Evolutionary conservation across 805 yeast genomes (phyloP).

Genomic region (Kuraishia cidri): DNA sequence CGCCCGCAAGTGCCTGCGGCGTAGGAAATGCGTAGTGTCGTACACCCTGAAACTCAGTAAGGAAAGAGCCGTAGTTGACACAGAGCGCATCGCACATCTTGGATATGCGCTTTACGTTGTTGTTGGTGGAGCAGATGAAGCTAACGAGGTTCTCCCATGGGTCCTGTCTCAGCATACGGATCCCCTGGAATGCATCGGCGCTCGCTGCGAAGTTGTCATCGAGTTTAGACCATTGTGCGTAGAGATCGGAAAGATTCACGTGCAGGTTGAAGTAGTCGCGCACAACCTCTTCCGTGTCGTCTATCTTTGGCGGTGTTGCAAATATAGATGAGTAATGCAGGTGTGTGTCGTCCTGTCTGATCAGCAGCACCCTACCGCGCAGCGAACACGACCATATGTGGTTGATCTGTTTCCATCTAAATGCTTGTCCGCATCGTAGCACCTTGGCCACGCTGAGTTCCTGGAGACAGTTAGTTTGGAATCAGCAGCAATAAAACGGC

Average conservation of each 20-base stretch:
- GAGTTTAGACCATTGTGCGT: conserved; percentile 48
- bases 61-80: conserved; percentile 52
- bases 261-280: conserved; percentile 64
- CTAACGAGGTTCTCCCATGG: conserved; percentile 95
- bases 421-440: conserved; percentile 79
- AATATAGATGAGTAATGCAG: conserved; percentile 38
- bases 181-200: conserved; percentile 44
- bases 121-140: conserved; percentile 93
- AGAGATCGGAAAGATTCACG: conserved; percentile 43
- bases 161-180: conserved; percentile 82
- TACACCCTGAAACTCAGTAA: conserved; percentile 44
- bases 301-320: conserved; percentile 6
- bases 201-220: conserved; percentile 40
- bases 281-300: conserved; percentile 33
- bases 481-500: no score
- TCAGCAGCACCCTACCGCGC: conserved; percentile 48
- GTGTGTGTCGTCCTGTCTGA: conserved; percentile 45
- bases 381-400: conserved; percentile 59
- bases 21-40: conserved; percentile 68
- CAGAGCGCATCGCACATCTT: conserved; percentile 85
- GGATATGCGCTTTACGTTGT: conserved; percentile 87
- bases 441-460: conserved; percentile 61
- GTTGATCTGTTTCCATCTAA: conserved; percentile 58
- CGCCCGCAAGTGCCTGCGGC: conserved; percentile 38
- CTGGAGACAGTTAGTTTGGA: no score